Evolutionary conservation across 1,284 basidiomycete genomes (phyloP), one percentile per base, ranked within the genome.

Genomic region (Leccinum ponderosum): DNA sequence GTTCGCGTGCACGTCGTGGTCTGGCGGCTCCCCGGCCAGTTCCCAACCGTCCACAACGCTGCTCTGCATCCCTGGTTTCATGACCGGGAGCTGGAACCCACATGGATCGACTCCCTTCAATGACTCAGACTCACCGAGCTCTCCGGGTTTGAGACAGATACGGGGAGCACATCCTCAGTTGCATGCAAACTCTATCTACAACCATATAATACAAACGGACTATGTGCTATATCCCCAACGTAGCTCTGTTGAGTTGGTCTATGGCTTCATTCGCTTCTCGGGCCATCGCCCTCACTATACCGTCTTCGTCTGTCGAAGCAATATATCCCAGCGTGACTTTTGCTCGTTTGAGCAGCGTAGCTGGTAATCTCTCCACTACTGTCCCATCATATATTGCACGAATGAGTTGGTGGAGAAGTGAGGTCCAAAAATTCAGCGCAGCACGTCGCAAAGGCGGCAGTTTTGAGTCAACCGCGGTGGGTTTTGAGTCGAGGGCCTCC

Each of bases 131-230:
- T 77, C 78, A 74, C 75, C 64, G 70, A 91, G 83, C 75, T 69
- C 66, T 78, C 87, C 74, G 78, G 77, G 77, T 80, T 79, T 89
- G 86, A 85, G 91, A 93, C 91, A 93, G 91, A 93, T 93, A 92
- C 91, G 91, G 83, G 90, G 90, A 87, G 80, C 65, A 93, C 81
- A 93, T 78, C 27, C 6, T 52, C 58, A n/a, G 25, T 53, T 6
- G n/a, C 42, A 37, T 33, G 17, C 25, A n/a, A 3, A 11, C 7
- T 27, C 12, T 31, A 52, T 31, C 9, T 25, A 2, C 25, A 20
- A 17, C 17, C 14, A n/a, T 52, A 53, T 25, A 7, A 53, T 53
- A 29, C 14, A 27, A 25, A 50, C n/a, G 12, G 8, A 54, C 50
- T 50, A 47, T 65, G 53, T 52, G 47, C 64, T 74, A 81, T 58